Percentiles rank a stretch among this genome's conserved stretches.
These are phyloP conservation scores for Pleoardoris graminearum DNA, from an alignment of 2,329 filamentous ascomycete genomes.

Conservation along the genomic window DNA sequence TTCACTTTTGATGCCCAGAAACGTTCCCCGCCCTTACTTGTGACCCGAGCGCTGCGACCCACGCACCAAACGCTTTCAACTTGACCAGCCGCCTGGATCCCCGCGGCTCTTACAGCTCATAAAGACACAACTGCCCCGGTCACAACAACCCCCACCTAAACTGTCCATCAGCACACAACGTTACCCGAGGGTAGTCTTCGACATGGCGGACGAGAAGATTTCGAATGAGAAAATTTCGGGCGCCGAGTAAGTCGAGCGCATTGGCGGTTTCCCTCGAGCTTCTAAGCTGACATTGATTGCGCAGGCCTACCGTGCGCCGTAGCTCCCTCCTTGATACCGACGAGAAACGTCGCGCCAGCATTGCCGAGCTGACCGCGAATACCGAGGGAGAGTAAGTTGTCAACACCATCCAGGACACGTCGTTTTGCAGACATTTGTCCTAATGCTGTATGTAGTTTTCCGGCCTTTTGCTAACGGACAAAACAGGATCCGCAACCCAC, in stretches of 20 bases:
- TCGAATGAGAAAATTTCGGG: conserved; percentile 6
- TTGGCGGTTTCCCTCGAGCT: not conserved
- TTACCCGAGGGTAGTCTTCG: not conserved
- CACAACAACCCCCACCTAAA: not conserved
- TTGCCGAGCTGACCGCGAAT: conserved; percentile 34
- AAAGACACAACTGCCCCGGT: conserved; percentile 1
- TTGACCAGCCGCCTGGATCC: conserved; percentile 3
- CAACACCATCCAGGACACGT: not conserved
- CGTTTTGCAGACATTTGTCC: not conserved
- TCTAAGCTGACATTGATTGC: conserved; percentile 10
- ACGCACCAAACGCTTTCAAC: conserved; percentile 5
- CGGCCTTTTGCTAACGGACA: conserved; percentile 6
- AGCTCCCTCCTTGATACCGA: conserved; percentile 29
- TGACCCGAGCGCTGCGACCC: conserved; percentile 5
- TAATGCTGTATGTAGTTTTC: not conserved
- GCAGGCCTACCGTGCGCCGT: conserved; percentile 25
- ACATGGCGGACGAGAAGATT: no score
- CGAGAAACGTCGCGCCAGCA: conserved; percentile 27
- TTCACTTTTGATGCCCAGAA: conserved; percentile 1
- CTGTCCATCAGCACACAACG: not conserved
- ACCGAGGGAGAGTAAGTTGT: conserved; percentile 38
- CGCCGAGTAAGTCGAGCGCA: conserved; percentile 5
- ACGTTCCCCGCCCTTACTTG: not conserved
- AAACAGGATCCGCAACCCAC: conserved; percentile 58
- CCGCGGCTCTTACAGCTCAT: conserved; percentile 9